Conservation (phyloP, 78 protist genomes). For the Salpingoeca rosetta region DNA sequence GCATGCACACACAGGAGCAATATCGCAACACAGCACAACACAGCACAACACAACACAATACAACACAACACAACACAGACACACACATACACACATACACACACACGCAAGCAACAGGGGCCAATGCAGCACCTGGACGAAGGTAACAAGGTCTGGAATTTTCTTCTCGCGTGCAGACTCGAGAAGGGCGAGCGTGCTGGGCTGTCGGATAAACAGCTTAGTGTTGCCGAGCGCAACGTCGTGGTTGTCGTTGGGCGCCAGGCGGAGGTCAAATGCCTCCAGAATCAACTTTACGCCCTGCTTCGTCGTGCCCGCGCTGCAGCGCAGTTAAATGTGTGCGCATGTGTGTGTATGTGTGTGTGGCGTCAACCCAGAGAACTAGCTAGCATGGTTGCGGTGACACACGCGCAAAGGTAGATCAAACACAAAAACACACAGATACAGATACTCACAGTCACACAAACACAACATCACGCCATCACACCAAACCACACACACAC, state of each 20-base stretch:
- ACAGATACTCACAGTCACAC: not conserved
- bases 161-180: not conserved
- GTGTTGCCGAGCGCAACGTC: slow-evolving; percentile 2
- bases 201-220: not conserved
- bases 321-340: too few species aligned
- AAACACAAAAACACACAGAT: too few species aligned
- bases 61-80: too few species aligned
- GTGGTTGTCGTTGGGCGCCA: not conserved
- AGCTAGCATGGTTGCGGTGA: too few species aligned
- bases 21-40: too few species aligned
- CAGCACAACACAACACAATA: too few species aligned
- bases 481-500: not conserved
- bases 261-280: not conserved
- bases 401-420: too few species aligned
- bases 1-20: too few species aligned
- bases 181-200: not conserved
- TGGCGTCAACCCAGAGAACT: too few species aligned
- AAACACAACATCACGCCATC: not conserved
- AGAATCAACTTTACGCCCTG: not conserved
- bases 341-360: not conserved
- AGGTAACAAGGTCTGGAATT: not conserved
- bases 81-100: too few species aligned
- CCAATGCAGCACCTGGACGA: not conserved
- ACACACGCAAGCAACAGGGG: too few species aligned
- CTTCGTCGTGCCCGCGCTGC: not conserved